These are phyloP conservation scores for Testicularia cyperi DNA, from an alignment of 1,284 basidiomycete genomes.

Conservation along the genomic window DNA sequence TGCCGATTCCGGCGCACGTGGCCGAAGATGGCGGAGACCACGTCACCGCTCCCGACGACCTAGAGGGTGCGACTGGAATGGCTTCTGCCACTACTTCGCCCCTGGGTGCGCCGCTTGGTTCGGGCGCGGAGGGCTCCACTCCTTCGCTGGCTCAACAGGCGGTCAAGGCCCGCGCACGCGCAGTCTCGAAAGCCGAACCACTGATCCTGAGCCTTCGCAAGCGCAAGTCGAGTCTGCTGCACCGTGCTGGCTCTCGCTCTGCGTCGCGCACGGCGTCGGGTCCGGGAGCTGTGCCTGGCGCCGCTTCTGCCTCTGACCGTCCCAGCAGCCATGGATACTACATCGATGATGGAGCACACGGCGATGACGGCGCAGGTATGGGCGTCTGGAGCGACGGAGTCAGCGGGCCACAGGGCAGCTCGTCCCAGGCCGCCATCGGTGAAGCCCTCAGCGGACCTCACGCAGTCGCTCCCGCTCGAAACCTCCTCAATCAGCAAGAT, in stretches of 20 bases:
- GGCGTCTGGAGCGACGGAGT: constrained; percentile 30
- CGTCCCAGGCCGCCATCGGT: constrained; percentile 14
- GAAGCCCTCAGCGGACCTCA: constrained; percentile 23
- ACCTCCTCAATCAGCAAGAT: neutral
- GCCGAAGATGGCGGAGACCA: constrained; percentile 11
- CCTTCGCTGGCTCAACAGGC: neutral
- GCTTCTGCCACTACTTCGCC: constrained; percentile 15
- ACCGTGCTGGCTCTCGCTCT: neutral
- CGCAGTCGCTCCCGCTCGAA: constrained; percentile 18
- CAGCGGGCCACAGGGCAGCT: constrained; percentile 17
- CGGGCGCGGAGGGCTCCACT: neutral
- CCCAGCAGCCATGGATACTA: neutral
- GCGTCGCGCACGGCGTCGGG: constrained; percentile 1
- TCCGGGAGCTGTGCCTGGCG: too few species aligned
- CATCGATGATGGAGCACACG: neutral
- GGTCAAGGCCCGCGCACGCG: constrained; percentile 6
- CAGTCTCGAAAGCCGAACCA: constrained; percentile 28
- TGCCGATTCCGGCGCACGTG: constrained; percentile 32
- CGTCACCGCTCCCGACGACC: constrained; percentile 13
- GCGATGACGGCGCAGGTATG: neutral
- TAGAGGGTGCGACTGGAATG: constrained; percentile 13
- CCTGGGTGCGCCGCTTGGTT: constrained; percentile 5
- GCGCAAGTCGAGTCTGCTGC: constrained; percentile 26
- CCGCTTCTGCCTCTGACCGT: neutral
- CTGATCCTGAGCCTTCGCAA: constrained; percentile 38